Conservation (phyloP, 768 basidiomycete genomes). For the Sutorius australiensis region DNA sequence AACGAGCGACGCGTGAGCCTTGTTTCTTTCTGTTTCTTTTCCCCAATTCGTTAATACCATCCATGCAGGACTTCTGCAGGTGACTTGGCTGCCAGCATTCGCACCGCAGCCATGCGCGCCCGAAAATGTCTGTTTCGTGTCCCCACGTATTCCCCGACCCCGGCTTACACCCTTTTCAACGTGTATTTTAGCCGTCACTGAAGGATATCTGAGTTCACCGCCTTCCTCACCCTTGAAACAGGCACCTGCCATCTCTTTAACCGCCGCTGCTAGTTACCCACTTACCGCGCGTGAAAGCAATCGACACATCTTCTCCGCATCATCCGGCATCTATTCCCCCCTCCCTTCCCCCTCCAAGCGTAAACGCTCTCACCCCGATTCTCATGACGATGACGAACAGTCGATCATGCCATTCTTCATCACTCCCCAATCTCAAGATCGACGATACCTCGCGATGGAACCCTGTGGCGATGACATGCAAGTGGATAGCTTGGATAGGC, state of each 20-base stretch:
- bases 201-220: conserved; percentile 55
- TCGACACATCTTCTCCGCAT: conserved; percentile 42
- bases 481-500: conserved; percentile 25
- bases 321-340: conserved; percentile 32
- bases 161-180: conserved; percentile 27
- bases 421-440: conserved; percentile 24
- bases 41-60: conserved; percentile 8
- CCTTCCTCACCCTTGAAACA: conserved; percentile 31
- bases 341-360: conserved; percentile 37
- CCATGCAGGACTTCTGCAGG: conserved; percentile 37
- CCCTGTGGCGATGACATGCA: conserved; percentile 26
- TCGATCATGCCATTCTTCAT: conserved; percentile 16
- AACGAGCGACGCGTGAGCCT: conserved; percentile 23
- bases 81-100: conserved; percentile 53
- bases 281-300: conserved; percentile 55
- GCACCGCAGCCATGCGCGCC: conserved; percentile 53
- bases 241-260: conserved; percentile 17
- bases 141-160: conserved; percentile 15
- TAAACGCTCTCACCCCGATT: conserved; percentile 23
- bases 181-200: conserved; percentile 47
- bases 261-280: conserved; percentile 37
- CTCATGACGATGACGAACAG: conserved; percentile 18
- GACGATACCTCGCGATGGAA: conserved; percentile 19
- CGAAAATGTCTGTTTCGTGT: conserved; percentile 50
- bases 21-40: conserved; percentile 10